Evolutionary conservation across 2,329 filamentous ascomycete species (phyloP), one percentile per base, ranked within the genome.

Genomic region (Ophiostoma sp.): DNA sequence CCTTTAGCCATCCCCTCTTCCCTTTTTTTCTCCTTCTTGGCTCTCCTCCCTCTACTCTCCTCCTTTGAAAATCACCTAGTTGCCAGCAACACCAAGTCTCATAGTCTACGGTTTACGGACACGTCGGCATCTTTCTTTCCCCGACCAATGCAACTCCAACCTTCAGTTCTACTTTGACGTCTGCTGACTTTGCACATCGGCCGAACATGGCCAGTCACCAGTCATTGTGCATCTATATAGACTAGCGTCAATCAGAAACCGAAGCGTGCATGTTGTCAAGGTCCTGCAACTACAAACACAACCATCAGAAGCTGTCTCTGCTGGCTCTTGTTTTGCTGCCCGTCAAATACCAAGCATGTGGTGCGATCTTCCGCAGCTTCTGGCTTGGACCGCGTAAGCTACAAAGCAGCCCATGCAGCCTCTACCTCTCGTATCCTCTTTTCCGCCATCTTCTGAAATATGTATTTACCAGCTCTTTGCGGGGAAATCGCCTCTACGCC

Each of bases 391-490:
- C n/a, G 49, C 47, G 12, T 52, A 5, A 52, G 49, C 49, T 55
- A 14, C 11, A 27, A 27, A 27, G 27, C 27, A 27, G 27, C 27
- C 27, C 27, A 27, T 27, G 27, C 27, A 6, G 49, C 3, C 27
- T 27, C 49, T 36, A 12, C 9, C 42, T 45, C 14, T 45, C 5
- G 42, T 45, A 8, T 44, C 42, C 42, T 44, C 42, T 45, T 12
- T 45, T 27, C 27, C 27, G 14, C 42, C 6, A 45, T 45, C 42
- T 45, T 45, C 14, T 12, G 14, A 11, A 45, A 12, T 45, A 60
- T 60, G 27, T 27, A 60, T 5, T 27, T 38, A 38, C 55, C 27
- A 38, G 58, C 58, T 62, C 40, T 63, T 63, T 63, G 60, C 60
- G 40, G 60, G 60, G 60, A 44, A 63, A 63, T 42, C 36, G 11